phyloP scores from a whole-genome alignment of 768 basidiomycete genomes.

The Scleroderma bovista region DNA sequence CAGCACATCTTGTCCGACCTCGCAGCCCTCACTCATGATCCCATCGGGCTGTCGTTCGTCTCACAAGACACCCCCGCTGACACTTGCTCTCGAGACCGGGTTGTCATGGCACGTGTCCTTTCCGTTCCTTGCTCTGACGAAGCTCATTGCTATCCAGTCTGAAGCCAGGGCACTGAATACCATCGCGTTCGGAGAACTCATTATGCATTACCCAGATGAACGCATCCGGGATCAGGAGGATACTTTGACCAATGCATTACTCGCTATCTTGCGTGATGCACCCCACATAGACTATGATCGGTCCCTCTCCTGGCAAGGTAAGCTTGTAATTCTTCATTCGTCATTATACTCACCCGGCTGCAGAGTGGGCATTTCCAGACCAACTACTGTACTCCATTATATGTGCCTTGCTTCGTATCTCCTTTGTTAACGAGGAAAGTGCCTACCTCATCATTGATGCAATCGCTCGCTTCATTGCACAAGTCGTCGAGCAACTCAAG shows the following conservation, averaged over 20 bases:
- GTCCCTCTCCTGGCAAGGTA: constrained; percentile 78
- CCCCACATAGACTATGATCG: constrained; percentile 74
- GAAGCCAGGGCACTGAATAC: constrained; percentile 72
- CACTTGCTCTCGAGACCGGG: constrained; percentile 23
- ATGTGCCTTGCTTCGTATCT: constrained; percentile 66
- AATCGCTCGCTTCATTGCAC: constrained; percentile 55
- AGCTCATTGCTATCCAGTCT: constrained; percentile 38
- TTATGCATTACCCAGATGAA: constrained; percentile 54
- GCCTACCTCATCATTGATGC: constrained; percentile 48
- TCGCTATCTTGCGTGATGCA: constrained; percentile 66
- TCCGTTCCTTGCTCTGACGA: neutral
- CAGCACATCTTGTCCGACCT: constrained; percentile 74
- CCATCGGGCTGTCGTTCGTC: too few relatives aligned
- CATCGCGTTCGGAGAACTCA: constrained; percentile 78
- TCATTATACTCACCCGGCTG: neutral
- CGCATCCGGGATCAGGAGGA: constrained; percentile 48
- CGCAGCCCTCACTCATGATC: constrained; percentile 48
- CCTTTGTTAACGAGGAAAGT: constrained; percentile 46
- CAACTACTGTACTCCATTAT: constrained; percentile 77
- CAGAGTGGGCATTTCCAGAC: constrained; percentile 85
- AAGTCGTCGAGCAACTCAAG: constrained; percentile 51
- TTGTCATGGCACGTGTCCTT: constrained; percentile 52
- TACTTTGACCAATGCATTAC: constrained; percentile 51
- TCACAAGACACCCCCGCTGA: constrained; percentile 8
- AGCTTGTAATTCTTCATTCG: constrained; percentile 6